Conservation (phyloP, 169 alveolate genomes). For the Cyclospora cayetanensis region DNA sequence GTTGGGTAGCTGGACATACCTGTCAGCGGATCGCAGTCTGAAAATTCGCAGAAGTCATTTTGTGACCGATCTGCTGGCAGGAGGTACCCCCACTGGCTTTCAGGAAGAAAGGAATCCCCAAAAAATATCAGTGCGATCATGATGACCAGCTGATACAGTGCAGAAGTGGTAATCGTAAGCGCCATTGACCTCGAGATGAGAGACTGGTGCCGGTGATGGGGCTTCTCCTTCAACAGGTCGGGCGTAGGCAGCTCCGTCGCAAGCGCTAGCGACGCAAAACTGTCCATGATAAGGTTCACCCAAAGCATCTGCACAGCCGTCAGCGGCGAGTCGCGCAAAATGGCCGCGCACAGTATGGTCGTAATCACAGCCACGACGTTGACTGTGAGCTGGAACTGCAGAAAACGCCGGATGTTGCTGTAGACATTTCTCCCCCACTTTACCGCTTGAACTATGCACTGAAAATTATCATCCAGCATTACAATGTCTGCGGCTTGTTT, state of each 20-base stretch:
- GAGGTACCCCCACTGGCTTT: constrained; percentile 73
- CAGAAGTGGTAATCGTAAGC: constrained; percentile 79
- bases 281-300: constrained; percentile 92
- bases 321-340: constrained; percentile 83
- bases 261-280: constrained; percentile 91
- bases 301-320: constrained; percentile 82
- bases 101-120: constrained; percentile 89
- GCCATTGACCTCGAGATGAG: constrained; percentile 84
- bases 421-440: constrained; percentile 92
- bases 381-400: constrained; percentile 91
- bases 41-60: constrained; percentile 70
- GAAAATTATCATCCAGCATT: constrained; percentile 91
- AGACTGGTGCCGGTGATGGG: constrained; percentile 88
- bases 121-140: constrained; percentile 80
- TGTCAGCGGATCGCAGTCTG: constrained; percentile 67
- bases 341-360: constrained; percentile 86
- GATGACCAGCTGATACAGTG: constrained; percentile 78
- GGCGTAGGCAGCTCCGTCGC: constrained; percentile 95
- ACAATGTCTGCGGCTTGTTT: constrained; percentile 93
- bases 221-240: constrained; percentile 86
- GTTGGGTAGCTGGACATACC: constrained; percentile 3
- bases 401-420: constrained; percentile 90
- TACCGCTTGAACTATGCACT: constrained; percentile 90
- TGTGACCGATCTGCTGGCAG: constrained; percentile 36
- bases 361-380: constrained; percentile 89